Evolutionary conservation across 495 filamentous ascomycete genomes (phyloP), one percentile per base, ranked within the genome.

Genomic region (Aspergillus egyptiacus): DNA sequence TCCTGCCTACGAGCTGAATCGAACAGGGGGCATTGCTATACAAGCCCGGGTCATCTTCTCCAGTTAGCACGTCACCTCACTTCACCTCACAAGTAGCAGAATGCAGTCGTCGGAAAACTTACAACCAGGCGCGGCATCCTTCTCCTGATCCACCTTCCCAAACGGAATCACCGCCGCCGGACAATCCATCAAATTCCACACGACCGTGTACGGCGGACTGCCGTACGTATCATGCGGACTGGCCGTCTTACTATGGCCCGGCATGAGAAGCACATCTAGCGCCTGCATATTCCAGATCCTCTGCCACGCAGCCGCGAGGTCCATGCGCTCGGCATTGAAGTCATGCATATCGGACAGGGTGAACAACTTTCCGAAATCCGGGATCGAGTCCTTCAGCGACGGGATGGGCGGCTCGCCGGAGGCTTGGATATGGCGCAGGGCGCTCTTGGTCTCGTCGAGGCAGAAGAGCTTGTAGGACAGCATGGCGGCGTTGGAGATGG

Each of bases 161-260:
- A 59, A 67, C 0, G 67, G 67, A 45, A 70, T 64, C 9, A 68
- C 55, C 28, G 60, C 65, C 22, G 63, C 67, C 10, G 67, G 67
- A 40, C 68, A 68, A 60, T 79, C 74, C 5, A 79, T 36, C 48
- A 78, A n/a, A 54, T 78, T 79, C 63, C 67, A 67, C 23, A 78
- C 42, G 8, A 69, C 52, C 5, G 77, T 78, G 55, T 79, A 79
- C n/a, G 69, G 53, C 14, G 71, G 64, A 57, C 72, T 62, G 0
- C 74, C 75, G 53, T 66, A 81, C 0, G 67, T 71, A 59, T 81
- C 77, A 56, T 76, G 66, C 17, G 61, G 61, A 15, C 71, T 67
- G 2, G 77, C 75, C 2, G 74, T 76, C n/a, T 56, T 70, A 59
- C 74, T 70, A 19, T 70, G 65, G 27, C 67, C 66, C 6, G 75